phyloP scores from a whole-genome alignment of 176 grass and related monocot genomes.

The Oryza australiensis region DNA sequence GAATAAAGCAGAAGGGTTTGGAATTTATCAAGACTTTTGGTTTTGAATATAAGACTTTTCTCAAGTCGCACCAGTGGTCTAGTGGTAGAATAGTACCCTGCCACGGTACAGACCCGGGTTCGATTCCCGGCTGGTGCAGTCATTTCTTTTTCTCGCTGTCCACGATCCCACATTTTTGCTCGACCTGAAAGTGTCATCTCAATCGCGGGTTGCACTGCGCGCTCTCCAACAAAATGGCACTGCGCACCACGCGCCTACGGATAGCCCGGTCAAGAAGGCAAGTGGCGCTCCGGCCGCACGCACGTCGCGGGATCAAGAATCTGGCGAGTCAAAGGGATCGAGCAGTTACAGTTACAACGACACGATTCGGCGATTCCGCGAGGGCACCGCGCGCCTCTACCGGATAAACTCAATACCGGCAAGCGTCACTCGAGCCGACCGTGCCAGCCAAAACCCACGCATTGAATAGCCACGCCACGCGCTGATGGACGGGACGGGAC shows the following conservation, averaged over 20 bases:
- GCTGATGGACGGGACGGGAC: background rate
- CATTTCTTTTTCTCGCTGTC: background rate
- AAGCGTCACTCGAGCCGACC: no score
- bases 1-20: no score
- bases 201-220: no score
- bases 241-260: background rate
- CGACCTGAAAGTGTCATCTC: no score
- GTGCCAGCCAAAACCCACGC: background rate
- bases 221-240: background rate
- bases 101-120: slow-evolving; percentile 73
- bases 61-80: slow-evolving; percentile 53
- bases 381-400: background rate
- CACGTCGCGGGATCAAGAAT: background rate
- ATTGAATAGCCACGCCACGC: background rate
- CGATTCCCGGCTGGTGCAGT: slow-evolving; percentile 58
- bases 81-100: slow-evolving; percentile 86
- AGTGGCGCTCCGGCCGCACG: background rate
- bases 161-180: no score
- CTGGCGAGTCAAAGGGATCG: slow-evolving; percentile 15
- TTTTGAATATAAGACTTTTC: no score
- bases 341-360: background rate
- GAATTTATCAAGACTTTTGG: no score
- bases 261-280: background rate
- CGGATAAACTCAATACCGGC: no score
- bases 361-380: background rate